These are phyloP conservation scores for Trichosporon sp. DNA, from an alignment of 1,284 basidiomycete genomes.

Conservation along the genomic window DNA sequence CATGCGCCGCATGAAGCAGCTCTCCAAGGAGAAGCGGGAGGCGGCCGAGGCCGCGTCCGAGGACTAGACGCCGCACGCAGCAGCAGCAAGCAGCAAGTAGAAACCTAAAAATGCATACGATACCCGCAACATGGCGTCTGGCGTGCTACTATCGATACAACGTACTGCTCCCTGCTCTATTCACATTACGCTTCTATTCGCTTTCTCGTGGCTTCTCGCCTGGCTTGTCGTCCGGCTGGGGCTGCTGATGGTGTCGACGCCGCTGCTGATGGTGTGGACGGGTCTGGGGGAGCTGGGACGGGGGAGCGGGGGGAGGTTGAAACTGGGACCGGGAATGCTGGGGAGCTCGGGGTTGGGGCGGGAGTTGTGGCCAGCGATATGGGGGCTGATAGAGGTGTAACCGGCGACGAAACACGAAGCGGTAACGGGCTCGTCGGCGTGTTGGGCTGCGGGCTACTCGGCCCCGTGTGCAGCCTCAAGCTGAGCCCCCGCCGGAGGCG, in stretches of 20 bases:
- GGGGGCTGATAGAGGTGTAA: too few relatives aligned
- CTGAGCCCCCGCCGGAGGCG: neutral
- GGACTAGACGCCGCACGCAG: conserved; percentile 31
- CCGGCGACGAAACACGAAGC: neutral
- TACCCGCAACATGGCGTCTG: conserved; percentile 14
- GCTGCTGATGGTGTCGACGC: too few relatives aligned
- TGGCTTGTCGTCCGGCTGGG: too few relatives aligned
- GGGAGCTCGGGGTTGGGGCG: too few relatives aligned
- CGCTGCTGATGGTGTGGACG: neutral
- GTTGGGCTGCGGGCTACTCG: neutral
- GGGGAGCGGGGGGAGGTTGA: neutral
- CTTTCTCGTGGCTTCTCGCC: neutral
- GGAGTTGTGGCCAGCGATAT: too few relatives aligned
- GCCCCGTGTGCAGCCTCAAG: neutral
- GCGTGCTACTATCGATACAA: neutral
- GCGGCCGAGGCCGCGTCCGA: conserved; percentile 57
- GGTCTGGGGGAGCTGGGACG: neutral
- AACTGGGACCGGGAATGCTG: too few relatives aligned
- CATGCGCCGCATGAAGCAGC: conserved; percentile 74
- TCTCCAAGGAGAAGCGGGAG: conserved; percentile 66
- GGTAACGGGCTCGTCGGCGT: neutral
- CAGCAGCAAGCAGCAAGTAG: neutral
- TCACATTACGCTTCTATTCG: neutral
- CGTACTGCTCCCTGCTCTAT: neutral
- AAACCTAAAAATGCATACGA: conserved; percentile 21